Base-by-base conservation (phyloP, 148 eudicot genomes). In the Dysphania ambrosioides region DNA sequence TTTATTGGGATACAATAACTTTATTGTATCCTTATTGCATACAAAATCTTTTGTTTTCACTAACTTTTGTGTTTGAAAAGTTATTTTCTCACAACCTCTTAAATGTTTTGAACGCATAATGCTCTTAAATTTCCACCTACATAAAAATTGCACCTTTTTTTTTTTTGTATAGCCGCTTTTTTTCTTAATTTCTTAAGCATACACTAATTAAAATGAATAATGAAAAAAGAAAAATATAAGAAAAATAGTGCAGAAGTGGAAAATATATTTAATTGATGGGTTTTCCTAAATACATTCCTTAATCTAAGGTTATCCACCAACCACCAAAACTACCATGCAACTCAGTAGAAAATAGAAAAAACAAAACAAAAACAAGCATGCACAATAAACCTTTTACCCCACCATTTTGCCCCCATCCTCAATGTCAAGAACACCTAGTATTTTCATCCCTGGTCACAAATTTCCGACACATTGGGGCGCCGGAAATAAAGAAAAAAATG, bases 201-300 rank as follows among this genome's bases (percentile, higher is more conserved):
- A 0, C 0, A 42, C 9, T 36, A 36, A 5, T 12, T 42, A 42
- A 42, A 42, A 8, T 9, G 49, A 3, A 42, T 12, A 12, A 53
- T 53, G 1, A 5, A 4, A 21, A 53, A 15, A 15, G 16, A 21
- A 5, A 6, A 53, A 53, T 53, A 8, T 9, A 53, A 53, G 58
- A 5, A 53, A 53, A 53, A 19, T 12, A 53, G 57, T 21, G 8
- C 11, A 19, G 9, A 7, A 53, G 58, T 53, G 58, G 23, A 15
- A 62, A 66, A 35, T 34, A 35, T 8, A 23, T 8, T 42, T 2
- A 61, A 51, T 24, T 61, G 38, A 66, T 55, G 18, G 71, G 78
- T 75, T 6, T 66, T 75, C 72, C 64, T 66, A 65, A 55, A 66
- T 44, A 65, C 8, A 68, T 11, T 68, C 58, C 78, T 71, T 10